phyloP scores from a whole-genome alignment of 371 early-diverging fungal genomes.

The Saksenaea oblongispora region DNA sequence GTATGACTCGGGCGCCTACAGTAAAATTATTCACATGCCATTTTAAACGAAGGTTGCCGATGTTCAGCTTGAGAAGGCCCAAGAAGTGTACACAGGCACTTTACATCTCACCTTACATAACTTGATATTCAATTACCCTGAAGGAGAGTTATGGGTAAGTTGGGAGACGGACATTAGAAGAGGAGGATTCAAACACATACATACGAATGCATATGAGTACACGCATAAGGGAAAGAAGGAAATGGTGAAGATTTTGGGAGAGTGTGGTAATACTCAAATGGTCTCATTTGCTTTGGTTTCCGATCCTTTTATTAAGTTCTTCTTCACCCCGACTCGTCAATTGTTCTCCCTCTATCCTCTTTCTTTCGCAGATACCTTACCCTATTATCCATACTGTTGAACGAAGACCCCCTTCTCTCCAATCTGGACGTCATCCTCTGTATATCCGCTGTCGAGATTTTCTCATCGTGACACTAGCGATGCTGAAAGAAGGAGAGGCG shows the following conservation, averaged over 20 bases:
- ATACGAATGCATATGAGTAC: not conserved
- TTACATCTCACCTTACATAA: slow-evolving; percentile 81
- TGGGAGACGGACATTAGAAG: not conserved
- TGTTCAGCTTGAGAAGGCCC: slow-evolving; percentile 64
- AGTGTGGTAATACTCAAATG: not conserved
- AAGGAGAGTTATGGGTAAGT: slow-evolving; percentile 74
- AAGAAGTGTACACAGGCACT: slow-evolving; percentile 60
- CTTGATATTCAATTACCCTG: slow-evolving; percentile 69
- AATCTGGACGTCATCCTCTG: slow-evolving; percentile 56
- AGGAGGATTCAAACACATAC: not conserved
- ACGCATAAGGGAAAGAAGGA: not conserved
- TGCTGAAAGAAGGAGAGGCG: slow-evolving; percentile 71
- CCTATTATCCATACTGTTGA: slow-evolving; percentile 85
- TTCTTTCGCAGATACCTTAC: slow-evolving; percentile 71
- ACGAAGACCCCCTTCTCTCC: slow-evolving; percentile 55
- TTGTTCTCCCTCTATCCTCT: slow-evolving; percentile 4
- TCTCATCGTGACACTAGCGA: slow-evolving; percentile 67
- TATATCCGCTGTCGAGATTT: slow-evolving; percentile 83
- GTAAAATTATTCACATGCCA: not conserved
- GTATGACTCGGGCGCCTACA: slow-evolving; percentile 13
- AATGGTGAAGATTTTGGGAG: not conserved
- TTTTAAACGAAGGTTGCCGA: slow-evolving; percentile 53
- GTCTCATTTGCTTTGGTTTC: slow-evolving; percentile 3
- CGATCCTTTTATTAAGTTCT: slow-evolving; percentile 1
- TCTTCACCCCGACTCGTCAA: slow-evolving; percentile 1